Evolutionary conservation across 2,329 filamentous ascomycete species (phyloP).

Genomic region (Coleophoma crateriformis): DNA sequence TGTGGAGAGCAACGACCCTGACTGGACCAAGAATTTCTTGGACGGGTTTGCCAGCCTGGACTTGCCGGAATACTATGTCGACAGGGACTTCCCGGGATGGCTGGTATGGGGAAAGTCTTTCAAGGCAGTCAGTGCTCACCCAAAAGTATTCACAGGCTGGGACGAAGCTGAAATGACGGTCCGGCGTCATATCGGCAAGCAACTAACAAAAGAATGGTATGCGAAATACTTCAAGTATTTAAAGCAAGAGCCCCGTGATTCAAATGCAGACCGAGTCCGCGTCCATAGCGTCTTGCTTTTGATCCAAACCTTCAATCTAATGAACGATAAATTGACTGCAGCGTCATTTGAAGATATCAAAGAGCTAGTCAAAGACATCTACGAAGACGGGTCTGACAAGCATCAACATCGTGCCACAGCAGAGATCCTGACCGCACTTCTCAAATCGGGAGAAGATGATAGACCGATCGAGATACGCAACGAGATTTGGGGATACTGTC

Average conservation of each 20-base stretch:
- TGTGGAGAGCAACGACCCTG: conserved; percentile 68
- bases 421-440: conserved; percentile 83
- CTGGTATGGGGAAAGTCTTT: conserved; percentile 90
- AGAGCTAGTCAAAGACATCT: conserved; percentile 70
- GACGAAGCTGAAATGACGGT: conserved; percentile 73
- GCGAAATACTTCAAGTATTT: conserved; percentile 83
- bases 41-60: conserved; percentile 69
- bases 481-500: conserved; percentile 81
- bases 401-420: conserved; percentile 95
- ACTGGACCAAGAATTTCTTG: conserved; percentile 76
- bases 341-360: conserved; percentile 86
- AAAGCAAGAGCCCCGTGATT: conserved; percentile 91
- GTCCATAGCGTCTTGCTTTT: conserved; percentile 84
- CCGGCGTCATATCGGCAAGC: conserved; percentile 72
- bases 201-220: conserved; percentile 82
- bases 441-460: conserved; percentile 80
- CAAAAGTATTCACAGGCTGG: conserved; percentile 60
- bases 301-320: conserved; percentile 84
- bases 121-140: conserved; percentile 69
- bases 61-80: conserved; percentile 79
- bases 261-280: conserved; percentile 76
- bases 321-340: conserved; percentile 71
- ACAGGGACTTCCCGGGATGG: conserved; percentile 92
- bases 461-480: conserved; percentile 68
- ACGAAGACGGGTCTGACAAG: conserved; percentile 91